Percentiles rank a stretch among this genome's conserved stretches.
These are phyloP conservation scores for Arabis alpina DNA, from an alignment of 345 rosid species.

Conservation along the genomic window DNA sequence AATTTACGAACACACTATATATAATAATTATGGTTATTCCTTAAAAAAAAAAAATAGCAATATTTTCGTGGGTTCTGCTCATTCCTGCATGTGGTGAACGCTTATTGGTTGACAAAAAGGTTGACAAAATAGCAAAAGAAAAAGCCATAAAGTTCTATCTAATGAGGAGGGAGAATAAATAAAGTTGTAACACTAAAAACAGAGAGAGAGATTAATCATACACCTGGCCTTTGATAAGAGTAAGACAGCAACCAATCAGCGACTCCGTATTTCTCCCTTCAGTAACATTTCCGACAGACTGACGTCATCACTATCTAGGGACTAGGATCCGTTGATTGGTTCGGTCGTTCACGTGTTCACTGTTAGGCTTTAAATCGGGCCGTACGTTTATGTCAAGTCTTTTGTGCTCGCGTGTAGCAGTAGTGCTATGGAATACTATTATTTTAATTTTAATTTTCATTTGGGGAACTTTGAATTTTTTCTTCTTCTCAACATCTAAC, in stretches of 20 bases:
- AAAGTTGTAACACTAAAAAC: constrained; percentile 38
- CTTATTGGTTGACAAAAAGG: constrained; percentile 35
- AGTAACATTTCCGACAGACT: constrained; percentile 22
- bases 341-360: constrained; percentile 35
- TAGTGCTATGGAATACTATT: constrained; percentile 6
- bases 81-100: constrained; percentile 29
- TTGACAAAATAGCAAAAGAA: constrained; percentile 13
- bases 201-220: constrained; percentile 16
- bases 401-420: constrained; percentile 33
- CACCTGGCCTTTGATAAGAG: constrained; percentile 41
- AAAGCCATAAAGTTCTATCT: constrained; percentile 34
- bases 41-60: constrained; percentile 7
- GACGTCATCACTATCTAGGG: constrained; percentile 19
- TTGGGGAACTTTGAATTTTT: too few relatives aligned
- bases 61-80: constrained; percentile 29
- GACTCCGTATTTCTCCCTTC: constrained; percentile 14
- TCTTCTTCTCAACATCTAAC: too few relatives aligned
- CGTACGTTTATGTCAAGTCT: constrained; percentile 31
- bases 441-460: too few relatives aligned
- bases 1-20: too few relatives aligned
- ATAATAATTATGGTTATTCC: background rate
- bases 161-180: constrained; percentile 33
- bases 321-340: constrained; percentile 38
- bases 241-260: constrained; percentile 31
- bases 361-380: constrained; percentile 23